These are phyloP conservation scores for Monosporascus sp. DNA, from an alignment of 2,329 filamentous ascomycete genomes.

Conservation along the genomic window DNA sequence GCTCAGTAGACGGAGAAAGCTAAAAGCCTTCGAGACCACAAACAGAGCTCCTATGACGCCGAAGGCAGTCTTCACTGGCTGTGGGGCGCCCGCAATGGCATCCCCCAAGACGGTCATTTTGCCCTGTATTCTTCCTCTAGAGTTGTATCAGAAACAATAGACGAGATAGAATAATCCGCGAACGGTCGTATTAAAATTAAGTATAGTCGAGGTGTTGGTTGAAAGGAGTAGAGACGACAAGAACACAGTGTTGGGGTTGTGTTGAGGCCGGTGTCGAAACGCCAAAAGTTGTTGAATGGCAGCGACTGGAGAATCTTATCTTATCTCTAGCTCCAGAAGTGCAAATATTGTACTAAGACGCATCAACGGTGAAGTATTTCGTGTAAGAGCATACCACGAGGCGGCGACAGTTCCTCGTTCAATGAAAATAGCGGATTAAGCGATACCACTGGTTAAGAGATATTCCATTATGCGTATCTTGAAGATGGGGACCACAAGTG, in stretches of 20 bases:
- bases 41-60: slow-evolving; percentile 55
- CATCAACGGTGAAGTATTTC: too few species aligned
- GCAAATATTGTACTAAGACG: too few species aligned
- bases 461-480: neutral
- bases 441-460: neutral
- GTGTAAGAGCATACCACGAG: too few species aligned
- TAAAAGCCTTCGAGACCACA: slow-evolving; percentile 50
- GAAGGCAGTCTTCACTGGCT: slow-evolving; percentile 40
- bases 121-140: neutral
- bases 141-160: neutral
- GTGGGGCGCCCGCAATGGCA: slow-evolving; percentile 36
- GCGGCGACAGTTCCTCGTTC: too few species aligned
- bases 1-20: slow-evolving; percentile 57
- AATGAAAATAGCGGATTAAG: too few species aligned
- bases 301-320: too few species aligned
- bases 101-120: slow-evolving; percentile 29
- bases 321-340: too few species aligned
- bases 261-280: neutral
- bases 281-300: slow-evolving; percentile 1
- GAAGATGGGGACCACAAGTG: neutral
- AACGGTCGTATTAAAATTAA: neutral
- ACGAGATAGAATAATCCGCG: neutral
- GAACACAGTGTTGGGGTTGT: slow-evolving; percentile 3
- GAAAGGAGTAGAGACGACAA: neutral
- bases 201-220: too few species aligned